Evolutionary conservation across 1,284 basidiomycete genomes (phyloP).

Genomic region (Ceratobasidium sp.): DNA sequence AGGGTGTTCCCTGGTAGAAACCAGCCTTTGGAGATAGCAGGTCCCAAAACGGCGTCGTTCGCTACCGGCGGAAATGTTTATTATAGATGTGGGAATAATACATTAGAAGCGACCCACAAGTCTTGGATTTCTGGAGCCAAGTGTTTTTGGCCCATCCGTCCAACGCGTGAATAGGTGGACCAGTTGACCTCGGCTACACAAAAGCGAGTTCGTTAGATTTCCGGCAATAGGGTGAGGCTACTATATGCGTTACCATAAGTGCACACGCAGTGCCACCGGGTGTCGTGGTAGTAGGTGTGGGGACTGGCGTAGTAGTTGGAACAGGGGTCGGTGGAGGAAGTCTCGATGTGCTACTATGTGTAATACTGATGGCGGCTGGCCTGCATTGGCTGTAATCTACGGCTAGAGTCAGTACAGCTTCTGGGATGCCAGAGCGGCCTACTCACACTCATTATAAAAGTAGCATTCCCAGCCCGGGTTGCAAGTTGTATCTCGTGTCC

Average conservation of each 20-base stretch:
- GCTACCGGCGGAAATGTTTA: neutral
- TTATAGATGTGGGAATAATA: too few species aligned
- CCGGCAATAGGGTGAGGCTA: too few species aligned
- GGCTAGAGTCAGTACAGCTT: neutral
- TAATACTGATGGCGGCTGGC: neutral
- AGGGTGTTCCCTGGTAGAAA: conserved; percentile 11
- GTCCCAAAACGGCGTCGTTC: neutral
- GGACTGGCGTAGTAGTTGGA: neutral
- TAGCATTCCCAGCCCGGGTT: neutral
- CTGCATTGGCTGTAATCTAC: conserved; percentile 10
- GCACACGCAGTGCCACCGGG: neutral
- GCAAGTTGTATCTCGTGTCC: neutral
- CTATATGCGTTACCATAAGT: neutral
- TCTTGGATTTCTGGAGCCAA: neutral
- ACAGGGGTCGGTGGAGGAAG: neutral
- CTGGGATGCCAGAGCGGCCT: neutral
- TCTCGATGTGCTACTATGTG: neutral
- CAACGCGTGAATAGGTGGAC: conserved; percentile 18
- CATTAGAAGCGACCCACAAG: too few species aligned
- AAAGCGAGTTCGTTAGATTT: neutral
- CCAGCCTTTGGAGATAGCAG: conserved; percentile 2
- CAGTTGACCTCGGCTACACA: conserved; percentile 13
- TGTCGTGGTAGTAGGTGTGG: neutral
- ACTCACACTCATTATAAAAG: neutral
- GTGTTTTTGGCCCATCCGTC: neutral